Evolutionary conservation across 2,329 filamentous ascomycete species (phyloP).

Genomic region (Dactylonectria estremocensis): DNA sequence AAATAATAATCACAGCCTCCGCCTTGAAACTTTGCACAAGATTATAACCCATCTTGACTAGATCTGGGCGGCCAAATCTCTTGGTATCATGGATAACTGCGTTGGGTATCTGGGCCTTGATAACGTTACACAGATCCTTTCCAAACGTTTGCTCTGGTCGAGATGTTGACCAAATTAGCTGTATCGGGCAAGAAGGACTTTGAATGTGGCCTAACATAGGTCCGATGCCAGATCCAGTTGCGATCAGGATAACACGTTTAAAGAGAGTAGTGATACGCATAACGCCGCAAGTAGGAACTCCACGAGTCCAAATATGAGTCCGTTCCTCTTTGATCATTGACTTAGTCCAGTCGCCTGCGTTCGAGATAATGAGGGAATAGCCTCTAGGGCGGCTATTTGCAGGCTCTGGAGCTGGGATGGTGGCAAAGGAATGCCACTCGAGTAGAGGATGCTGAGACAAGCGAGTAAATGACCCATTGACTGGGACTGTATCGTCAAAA

Average conservation of each 20-base stretch:
- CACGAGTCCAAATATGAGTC: constrained; percentile 76
- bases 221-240: constrained; percentile 81
- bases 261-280: constrained; percentile 78
- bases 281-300: constrained; percentile 77
- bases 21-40: constrained; percentile 69
- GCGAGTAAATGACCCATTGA: constrained; percentile 63
- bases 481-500: constrained; percentile 74
- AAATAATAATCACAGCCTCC: constrained; percentile 82
- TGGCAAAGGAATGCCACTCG: constrained; percentile 85
- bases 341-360: constrained; percentile 82
- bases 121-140: constrained; percentile 66
- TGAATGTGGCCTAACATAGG: constrained; percentile 75
- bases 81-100: constrained; percentile 79
- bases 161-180: constrained; percentile 79
- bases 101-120: constrained; percentile 70
- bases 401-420: constrained; percentile 72
- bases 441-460: constrained; percentile 74
- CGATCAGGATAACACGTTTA: constrained; percentile 76
- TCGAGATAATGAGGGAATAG: constrained; percentile 79
- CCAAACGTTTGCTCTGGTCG: constrained; percentile 76
- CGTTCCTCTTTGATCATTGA: constrained; percentile 75
- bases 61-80: constrained; percentile 72
- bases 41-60: constrained; percentile 66
- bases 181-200: constrained; percentile 62
- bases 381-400: constrained; percentile 53